phyloP scores from a whole-genome alignment of 106 monocot genomes.

The Acorus gramineus region DNA sequence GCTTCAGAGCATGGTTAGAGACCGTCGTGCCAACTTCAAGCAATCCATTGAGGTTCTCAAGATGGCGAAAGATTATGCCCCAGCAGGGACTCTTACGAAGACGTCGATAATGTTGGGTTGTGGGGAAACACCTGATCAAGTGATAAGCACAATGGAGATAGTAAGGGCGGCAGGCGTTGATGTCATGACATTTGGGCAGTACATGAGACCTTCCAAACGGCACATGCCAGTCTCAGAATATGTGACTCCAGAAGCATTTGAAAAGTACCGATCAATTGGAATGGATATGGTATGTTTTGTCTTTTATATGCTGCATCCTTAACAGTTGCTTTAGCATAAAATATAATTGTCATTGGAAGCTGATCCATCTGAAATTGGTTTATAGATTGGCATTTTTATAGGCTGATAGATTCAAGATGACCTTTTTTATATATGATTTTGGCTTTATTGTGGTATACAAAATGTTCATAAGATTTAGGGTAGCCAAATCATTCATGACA shows the following conservation, averaged over 20 bases:
- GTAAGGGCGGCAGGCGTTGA: slow-evolving; percentile 72
- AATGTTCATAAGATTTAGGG: no score
- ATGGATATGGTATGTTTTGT: slow-evolving; percentile 48
- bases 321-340: no score
- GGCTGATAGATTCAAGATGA: no score
- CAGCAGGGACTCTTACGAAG: slow-evolving; percentile 64
- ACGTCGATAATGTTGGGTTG: slow-evolving; percentile 88
- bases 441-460: no score
- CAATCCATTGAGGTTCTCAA: slow-evolving; percentile 75
- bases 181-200: slow-evolving; percentile 89
- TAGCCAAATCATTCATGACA: no score
- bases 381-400: no score
- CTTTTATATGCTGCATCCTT: no score
- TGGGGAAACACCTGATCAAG: slow-evolving; percentile 77
- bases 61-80: slow-evolving; percentile 73
- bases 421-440: no score
- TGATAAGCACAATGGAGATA: slow-evolving; percentile 69
- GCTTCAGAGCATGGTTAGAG: slow-evolving; percentile 48
- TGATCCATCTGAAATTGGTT: no score
- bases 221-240: slow-evolving; percentile 89
- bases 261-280: slow-evolving; percentile 51
- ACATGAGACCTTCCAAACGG: slow-evolving; percentile 79
- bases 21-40: slow-evolving; percentile 71
- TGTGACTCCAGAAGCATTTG: slow-evolving; percentile 76
- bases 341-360: no score